These are phyloP conservation scores for Solanum tarijense DNA, from an alignment of 257 asterid genomes.

Conservation along the genomic window DNA sequence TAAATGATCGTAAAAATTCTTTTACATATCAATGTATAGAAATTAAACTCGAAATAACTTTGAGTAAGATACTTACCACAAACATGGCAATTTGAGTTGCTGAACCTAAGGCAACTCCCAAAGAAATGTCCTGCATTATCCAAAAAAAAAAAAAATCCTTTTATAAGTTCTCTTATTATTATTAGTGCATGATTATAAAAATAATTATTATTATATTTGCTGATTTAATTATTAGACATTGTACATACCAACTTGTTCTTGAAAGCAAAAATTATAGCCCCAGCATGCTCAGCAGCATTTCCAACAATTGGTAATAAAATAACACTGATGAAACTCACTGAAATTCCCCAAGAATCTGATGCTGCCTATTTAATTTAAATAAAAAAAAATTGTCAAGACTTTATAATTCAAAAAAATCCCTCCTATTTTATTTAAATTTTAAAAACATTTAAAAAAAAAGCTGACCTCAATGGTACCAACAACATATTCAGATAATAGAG, in stretches of 20 bases:
- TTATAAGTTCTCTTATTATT: background rate
- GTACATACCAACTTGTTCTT: conserved; percentile 66
- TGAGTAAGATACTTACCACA: conserved; percentile 39
- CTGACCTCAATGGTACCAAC: conserved; percentile 86
- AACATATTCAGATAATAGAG: conserved; percentile 70
- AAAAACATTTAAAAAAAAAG: too few relatives aligned
- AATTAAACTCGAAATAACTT: background rate
- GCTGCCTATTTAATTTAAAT: conserved; percentile 34
- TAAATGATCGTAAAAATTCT: background rate
- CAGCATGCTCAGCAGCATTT: conserved; percentile 96
- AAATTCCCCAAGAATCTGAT: conserved; percentile 73
- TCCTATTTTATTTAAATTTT: conserved; percentile 17
- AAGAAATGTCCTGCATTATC: conserved; percentile 20
- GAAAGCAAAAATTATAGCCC: conserved; percentile 81
- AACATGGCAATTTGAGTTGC: conserved; percentile 50
- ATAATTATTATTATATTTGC: background rate
- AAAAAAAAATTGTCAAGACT: background rate
- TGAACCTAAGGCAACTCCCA: conserved; percentile 40
- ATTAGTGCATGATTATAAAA: background rate
- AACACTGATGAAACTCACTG: conserved; percentile 75
- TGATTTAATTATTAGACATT: background rate
- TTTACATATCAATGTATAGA: background rate
- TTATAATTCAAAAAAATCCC: background rate
- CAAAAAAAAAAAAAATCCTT: background rate
- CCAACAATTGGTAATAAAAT: conserved; percentile 91